Evolutionary conservation across 164 flowering plant genomes (phyloP).

Genomic region (Sextonia rubra): DNA sequence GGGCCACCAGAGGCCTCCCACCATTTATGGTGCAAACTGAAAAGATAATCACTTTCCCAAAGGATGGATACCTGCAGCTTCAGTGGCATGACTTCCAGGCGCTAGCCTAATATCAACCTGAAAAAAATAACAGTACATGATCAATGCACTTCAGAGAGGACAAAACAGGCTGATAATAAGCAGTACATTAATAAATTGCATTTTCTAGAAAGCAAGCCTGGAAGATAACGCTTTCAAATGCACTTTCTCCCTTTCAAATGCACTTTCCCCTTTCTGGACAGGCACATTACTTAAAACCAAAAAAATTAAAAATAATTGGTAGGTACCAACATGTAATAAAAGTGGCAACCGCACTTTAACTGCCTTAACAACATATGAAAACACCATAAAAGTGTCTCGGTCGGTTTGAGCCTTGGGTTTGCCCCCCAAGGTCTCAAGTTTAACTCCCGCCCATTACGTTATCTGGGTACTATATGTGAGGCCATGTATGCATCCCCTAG

Average conservation of each 20-base stretch:
- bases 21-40: neutral
- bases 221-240: neutral
- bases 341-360: neutral
- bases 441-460: too few relatives aligned
- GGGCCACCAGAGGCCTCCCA: neutral
- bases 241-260: neutral
- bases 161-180: neutral
- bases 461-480: too few relatives aligned
- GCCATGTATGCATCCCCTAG: too few relatives aligned
- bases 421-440: too few relatives aligned
- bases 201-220: neutral
- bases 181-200: neutral
- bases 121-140: neutral
- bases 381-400: too few relatives aligned
- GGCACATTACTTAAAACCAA: neutral
- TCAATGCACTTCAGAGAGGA: neutral
- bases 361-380: too few relatives aligned
- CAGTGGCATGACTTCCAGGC: conserved; percentile 85
- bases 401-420: too few relatives aligned
- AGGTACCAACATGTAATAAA: neutral
- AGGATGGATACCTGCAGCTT: conserved; percentile 63
- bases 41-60: neutral
- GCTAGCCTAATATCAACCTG: conserved; percentile 87
- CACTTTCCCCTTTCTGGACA: neutral
- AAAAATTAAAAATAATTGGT: neutral